phyloP scores from a whole-genome alignment of 257 asterid genomes.

The Gardenia jasminoides region DNA sequence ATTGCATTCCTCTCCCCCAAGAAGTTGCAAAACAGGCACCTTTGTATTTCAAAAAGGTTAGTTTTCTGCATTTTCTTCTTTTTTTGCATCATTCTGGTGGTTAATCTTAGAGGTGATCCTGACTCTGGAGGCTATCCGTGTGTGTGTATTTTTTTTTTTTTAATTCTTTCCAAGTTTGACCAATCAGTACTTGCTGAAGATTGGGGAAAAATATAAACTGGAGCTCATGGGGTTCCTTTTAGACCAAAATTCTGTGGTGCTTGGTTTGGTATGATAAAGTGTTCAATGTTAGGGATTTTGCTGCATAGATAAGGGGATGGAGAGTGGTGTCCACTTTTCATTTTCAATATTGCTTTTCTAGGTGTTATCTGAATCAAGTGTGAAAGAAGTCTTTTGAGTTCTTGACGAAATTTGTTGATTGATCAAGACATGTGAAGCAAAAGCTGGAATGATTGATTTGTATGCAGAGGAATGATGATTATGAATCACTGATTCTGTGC shows the following conservation, averaged over 20 bases:
- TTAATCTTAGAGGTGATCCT: neutral
- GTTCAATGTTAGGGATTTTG: neutral
- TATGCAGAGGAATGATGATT: neutral
- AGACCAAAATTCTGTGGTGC: neutral
- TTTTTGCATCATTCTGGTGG: neutral
- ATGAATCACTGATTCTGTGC: neutral
- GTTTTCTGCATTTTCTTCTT: neutral
- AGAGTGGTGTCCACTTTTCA: neutral
- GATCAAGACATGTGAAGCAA: neutral
- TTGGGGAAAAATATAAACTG: neutral
- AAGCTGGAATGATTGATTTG: too few relatives aligned
- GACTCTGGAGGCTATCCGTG: neutral
- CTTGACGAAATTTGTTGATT: neutral
- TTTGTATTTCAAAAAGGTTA: constrained; percentile 90
- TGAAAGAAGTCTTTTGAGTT: neutral
- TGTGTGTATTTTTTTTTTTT: too few relatives aligned
- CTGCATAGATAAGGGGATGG: neutral
- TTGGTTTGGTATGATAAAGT: neutral
- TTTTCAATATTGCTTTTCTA: neutral
- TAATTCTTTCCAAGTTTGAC: neutral
- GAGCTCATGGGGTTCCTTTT: neutral
- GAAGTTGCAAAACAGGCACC: constrained; percentile 88
- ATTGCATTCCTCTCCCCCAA: constrained; percentile 83
- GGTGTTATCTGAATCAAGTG: neutral
- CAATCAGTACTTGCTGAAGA: neutral